phyloP scores from a whole-genome alignment of 2,329 filamentous ascomycete species.

The Furcasterigmium sp. region DNA sequence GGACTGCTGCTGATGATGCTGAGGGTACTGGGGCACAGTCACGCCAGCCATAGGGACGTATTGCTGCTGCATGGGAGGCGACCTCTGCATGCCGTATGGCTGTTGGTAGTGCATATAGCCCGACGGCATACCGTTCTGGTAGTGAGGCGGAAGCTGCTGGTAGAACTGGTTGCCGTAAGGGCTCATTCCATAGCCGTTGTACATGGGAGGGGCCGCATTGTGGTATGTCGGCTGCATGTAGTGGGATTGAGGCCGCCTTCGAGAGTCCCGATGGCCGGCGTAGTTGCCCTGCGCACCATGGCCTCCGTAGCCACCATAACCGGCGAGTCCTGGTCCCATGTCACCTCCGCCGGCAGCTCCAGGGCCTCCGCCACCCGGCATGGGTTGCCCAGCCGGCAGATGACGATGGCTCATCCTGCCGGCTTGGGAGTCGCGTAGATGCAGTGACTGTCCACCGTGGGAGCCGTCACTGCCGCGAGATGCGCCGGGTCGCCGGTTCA shows the following conservation, averaged over 20 bases:
- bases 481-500: background rate
- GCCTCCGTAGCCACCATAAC: constrained; percentile 16
- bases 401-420: constrained; percentile 73
- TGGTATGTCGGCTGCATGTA: constrained; percentile 21
- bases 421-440: constrained; percentile 44
- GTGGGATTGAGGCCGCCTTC: constrained; percentile 28
- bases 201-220: constrained; percentile 33
- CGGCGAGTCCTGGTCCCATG: constrained; percentile 27
- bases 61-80: constrained; percentile 43
- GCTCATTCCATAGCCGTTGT: constrained; percentile 40
- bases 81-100: constrained; percentile 38
- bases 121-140: constrained; percentile 41
- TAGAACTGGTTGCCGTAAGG: constrained; percentile 21
- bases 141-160: constrained; percentile 45
- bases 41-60: constrained; percentile 48
- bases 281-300: constrained; percentile 17
- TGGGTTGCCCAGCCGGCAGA: constrained; percentile 71
- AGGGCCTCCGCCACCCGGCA: constrained; percentile 35
- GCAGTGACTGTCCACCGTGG: constrained; percentile 15
- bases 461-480: constrained; percentile 10
- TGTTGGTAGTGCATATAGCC: constrained; percentile 40
- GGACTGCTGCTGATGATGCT: constrained; percentile 40
- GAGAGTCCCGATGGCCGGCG: constrained; percentile 15
- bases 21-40: constrained; percentile 39
- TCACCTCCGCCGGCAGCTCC: constrained; percentile 17